Base-by-base conservation (phyloP, 306 rosid genomes). In the Cercis canadensis region DNA sequence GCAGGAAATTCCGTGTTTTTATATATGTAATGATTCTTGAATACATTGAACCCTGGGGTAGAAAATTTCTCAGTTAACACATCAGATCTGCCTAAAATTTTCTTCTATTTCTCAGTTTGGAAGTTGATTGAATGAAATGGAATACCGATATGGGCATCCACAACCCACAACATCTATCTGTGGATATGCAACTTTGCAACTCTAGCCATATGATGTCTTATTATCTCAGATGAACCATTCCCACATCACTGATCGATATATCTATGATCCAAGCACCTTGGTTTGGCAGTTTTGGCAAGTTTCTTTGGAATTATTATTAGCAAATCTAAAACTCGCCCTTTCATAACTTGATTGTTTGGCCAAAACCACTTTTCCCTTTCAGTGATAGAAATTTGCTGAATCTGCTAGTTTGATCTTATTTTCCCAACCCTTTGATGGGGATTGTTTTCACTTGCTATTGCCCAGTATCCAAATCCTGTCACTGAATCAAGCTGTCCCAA, bases 361-460 rank as follows among this genome's bases (percentile, higher is more conserved):
- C 9, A 24, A 53, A 19, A 15, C 15, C 34, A 72, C 11, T 55
- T 37, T 47, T 14, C 34, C 15, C 31, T 60, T 24, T 40, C 11
- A 40, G 18, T 46, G 8, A 13, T 47, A 16, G 14, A 58, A 62
- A 13, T 6, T 50, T n/a, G 8, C 32, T 52, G 19, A 3, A 21
- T 47, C 31, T 60, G 15, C 44, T 47, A 6, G 52, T 12, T 44
- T 15, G 17, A 19, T 43, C 6, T 54, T 18, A 29, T 16, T 64
- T 72, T 53, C 12, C 70, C 14, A 43, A 33, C 39, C 50, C 44
- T 7, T 19, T 50, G n/a, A n/a, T n/a, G n/a, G n/a, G n/a, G n/a
- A n/a, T n/a, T n/a, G n/a, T n/a, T n/a, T n/a, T n/a, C n/a, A n/a
- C n/a, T n/a, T n/a, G n/a, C n/a, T n/a, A n/a, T n/a, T n/a, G n/a